Base-by-base conservation (phyloP, 257 asterid genomes). In the Primulina eburnea region DNA sequence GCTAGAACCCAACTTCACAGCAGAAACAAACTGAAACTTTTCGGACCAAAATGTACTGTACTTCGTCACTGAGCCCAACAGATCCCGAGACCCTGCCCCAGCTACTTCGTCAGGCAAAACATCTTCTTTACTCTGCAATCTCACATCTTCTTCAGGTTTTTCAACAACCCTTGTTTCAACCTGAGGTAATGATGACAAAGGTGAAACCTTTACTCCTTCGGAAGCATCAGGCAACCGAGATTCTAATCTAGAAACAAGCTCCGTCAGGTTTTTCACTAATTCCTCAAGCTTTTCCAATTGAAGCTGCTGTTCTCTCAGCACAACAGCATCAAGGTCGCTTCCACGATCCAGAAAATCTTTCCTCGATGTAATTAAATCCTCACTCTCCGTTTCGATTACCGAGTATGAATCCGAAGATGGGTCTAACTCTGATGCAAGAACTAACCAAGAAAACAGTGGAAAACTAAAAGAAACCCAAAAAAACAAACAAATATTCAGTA, bases 21-120 rank as follows among this genome's bases (percentile, higher is more conserved):
- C 99, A 0, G 97, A 89, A 18, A 85, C 82, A 72, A 91, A 89
- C 70, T 91, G 95, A 82, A 94, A 91, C 79, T 81, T 89, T 72
- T 94, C 99, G 0, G 95, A 81, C 99, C 99, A 94, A 68, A 91
- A 77, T 6, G 97, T 71, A 78, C 83, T 94, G 69, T 84, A 88
- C 82, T 87, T 88, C 1, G 84, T 83, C 62, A 90, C 90, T 0
- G 85, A 68, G 62, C 85, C 82, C 3, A 79, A 68, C 73, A 78
- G 81, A 24, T 65, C 73, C 55, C 68, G 70, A 33, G 69, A 3
- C 26, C 60, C 40, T n/a, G 32, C 32, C 28, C 62, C 29, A n/a
- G 59, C 52, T 32, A 37, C 76, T 62, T 71, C 67, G 6, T 2
- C 78, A 0, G 72, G 78, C 8, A 68, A 62, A 30, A 67, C 75